Base-by-base conservation (phyloP, 768 basidiomycete genomes). In the Podaxis mareebaensis region DNA sequence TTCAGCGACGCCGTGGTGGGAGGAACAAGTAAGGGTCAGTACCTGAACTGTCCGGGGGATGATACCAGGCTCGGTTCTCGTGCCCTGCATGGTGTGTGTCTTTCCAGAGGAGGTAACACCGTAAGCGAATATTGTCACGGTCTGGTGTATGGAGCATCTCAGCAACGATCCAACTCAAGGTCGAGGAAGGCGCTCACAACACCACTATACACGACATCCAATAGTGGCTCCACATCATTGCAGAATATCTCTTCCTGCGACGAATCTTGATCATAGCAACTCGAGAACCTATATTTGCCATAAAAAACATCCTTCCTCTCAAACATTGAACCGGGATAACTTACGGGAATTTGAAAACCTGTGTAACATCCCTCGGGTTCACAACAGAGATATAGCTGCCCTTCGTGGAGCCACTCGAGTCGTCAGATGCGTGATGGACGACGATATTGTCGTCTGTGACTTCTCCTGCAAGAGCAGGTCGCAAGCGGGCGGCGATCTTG, bases 41-140 rank as follows among this genome's bases (percentile, higher is more conserved):
- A 89, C 92, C 71, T 85, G 75, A n/a, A 95, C 87, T 5, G 88
- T 86, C 28, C 92, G 83, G 24, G 92, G 92, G 66, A 95, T 95
- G 60, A 96, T 88, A 0, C 94, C 94, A n/a, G 91, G 91, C 36
- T 91, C 81, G 1, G 79, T 53, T 40, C 75, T 81, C 6, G 81
- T 86, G 40, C 94, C 94, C 76, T 95, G 93, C 92, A 96, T 96
- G 0, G 95, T 96, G 73, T 94, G 86, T 0, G 93, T 96, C 79
- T 95, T 95, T 17, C 93, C 94, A 4, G 91, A 93, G 1, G 92
- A 93, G 10, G 93, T 95, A 12, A 95, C 93, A 6, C 94, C 94
- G 74, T 95, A 95, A 1, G 92, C 91, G 66, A 95, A 95, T 15
- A 95, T 87, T 10, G 93, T 95, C 3, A 93, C 87, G 0, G 90